Percentiles rank a stretch among this genome's conserved stretches.
phyloP scores from a whole-genome alignment of 345 rosid species.

The Capsella bursapastoris region DNA sequence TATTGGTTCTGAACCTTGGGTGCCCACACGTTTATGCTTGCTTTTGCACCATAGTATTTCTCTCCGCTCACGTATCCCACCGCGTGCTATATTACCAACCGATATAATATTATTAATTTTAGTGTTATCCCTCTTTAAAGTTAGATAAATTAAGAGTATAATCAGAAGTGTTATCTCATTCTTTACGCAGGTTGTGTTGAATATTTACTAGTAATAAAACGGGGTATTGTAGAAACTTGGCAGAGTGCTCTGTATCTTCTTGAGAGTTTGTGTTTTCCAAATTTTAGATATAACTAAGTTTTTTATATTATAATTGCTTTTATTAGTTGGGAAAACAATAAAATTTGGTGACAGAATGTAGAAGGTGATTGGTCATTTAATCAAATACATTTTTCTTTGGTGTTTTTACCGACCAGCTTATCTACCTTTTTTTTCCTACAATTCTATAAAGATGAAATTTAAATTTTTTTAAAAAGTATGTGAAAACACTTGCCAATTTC shows the following conservation, averaged over 20 bases:
- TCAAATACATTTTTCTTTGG: background rate
- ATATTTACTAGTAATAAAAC: background rate
- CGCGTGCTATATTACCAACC: conserved; percentile 54
- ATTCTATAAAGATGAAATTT: conserved; percentile 24
- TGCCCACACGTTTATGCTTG: conserved; percentile 97
- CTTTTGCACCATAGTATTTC: conserved; percentile 95
- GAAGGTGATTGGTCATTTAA: conserved; percentile 27
- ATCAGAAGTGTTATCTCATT: background rate
- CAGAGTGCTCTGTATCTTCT: background rate
- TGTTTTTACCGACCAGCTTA: conserved; percentile 32
- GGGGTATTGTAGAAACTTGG: conserved; percentile 10
- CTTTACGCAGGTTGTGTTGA: background rate
- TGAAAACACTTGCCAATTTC: conserved; percentile 38
- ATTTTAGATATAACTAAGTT: background rate
- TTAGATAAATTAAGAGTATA: background rate
- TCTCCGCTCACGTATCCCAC: conserved; percentile 95
- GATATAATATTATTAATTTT: background rate
- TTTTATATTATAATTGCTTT: background rate
- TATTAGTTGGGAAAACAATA: background rate
- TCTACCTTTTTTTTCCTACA: conserved; percentile 10
- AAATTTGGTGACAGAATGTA: conserved; percentile 20
- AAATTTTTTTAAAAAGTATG: background rate
- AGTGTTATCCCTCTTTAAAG: background rate
- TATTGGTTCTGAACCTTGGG: conserved; percentile 78
- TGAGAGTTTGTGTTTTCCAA: conserved; percentile 37